Evolutionary conservation across 2,329 filamentous ascomycete genomes (phyloP).

Genomic region (Metarhizium robertsii): DNA sequence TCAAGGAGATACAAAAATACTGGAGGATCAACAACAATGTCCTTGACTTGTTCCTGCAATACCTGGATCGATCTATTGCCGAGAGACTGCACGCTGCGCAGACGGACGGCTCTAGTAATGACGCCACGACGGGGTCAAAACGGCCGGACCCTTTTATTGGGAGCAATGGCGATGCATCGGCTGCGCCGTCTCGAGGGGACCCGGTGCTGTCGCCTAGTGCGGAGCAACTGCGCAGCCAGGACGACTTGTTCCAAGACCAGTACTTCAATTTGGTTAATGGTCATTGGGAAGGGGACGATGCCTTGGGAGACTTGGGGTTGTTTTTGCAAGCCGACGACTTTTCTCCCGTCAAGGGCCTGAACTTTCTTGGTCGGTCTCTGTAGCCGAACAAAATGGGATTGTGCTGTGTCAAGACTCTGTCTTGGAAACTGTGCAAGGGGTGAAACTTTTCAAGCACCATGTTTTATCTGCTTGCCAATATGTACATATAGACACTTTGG

Average conservation of each 20-base stretch:
- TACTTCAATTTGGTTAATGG: conserved; percentile 25
- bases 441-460: not conserved
- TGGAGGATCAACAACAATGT: conserved; percentile 31
- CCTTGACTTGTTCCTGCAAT: conserved; percentile 27
- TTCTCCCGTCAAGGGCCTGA: conserved; percentile 19
- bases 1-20: conserved; percentile 30
- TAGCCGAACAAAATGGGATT: conserved; percentile 2
- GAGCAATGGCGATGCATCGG: not conserved
- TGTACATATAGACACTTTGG: not conserved
- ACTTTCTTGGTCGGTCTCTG: conserved; percentile 19
- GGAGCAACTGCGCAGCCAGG: conserved; percentile 11
- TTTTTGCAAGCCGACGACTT: conserved; percentile 23
- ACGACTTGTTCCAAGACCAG: conserved; percentile 23
- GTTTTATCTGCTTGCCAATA: not conserved
- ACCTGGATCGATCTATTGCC: conserved; percentile 27
- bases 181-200: not conserved
- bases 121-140: not conserved
- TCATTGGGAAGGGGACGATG: conserved; percentile 26
- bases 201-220: conserved; percentile 4
- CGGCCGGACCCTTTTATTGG: conserved; percentile 4
- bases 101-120: conserved; percentile 3
- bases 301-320: conserved; percentile 22
- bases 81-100: conserved; percentile 20
- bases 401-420: not conserved
- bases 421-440: too few relatives aligned